Percentiles rank a stretch among this genome's conserved stretches.
Evolutionary conservation across 805 yeast species (phyloP).

Genomic region (Ogataea naganishii): DNA sequence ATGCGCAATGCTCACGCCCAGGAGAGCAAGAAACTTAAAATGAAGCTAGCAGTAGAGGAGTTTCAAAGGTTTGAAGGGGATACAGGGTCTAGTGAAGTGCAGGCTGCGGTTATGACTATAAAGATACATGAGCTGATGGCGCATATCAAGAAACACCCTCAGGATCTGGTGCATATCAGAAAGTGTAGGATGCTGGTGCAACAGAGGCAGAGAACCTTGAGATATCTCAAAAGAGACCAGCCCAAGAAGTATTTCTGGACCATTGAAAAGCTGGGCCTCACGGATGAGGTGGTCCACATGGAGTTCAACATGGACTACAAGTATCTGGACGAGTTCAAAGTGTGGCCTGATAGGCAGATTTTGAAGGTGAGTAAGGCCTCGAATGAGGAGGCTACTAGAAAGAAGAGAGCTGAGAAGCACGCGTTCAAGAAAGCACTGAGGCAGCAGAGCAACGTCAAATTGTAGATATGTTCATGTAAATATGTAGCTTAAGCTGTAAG

Average conservation of each 20-base stretch:
- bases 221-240: slow-evolving; percentile 71
- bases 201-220: slow-evolving; percentile 74
- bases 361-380: slow-evolving; percentile 47
- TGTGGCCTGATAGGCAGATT: slow-evolving; percentile 67
- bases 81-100: slow-evolving; percentile 93
- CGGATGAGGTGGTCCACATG: slow-evolving; percentile 65
- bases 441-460: too few relatives aligned
- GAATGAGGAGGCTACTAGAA: slow-evolving; percentile 36
- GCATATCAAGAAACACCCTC: slow-evolving; percentile 60
- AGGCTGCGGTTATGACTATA: slow-evolving; percentile 84
- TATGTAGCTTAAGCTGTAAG: too few relatives aligned
- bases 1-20: slow-evolving; percentile 59
- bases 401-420: slow-evolving; percentile 36
- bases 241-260: slow-evolving; percentile 82
- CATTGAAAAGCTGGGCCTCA: slow-evolving; percentile 78
- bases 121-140: slow-evolving; percentile 69
- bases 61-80: slow-evolving; percentile 82
- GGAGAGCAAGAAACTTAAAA: slow-evolving; percentile 51
- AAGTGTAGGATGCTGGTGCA: slow-evolving; percentile 77
- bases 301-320: slow-evolving; percentile 78
- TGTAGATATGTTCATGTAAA: slow-evolving; percentile 2
- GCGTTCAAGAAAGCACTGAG: slow-evolving; percentile 22
- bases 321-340: slow-evolving; percentile 69
- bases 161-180: slow-evolving; percentile 67
- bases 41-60: slow-evolving; percentile 62